A percentile compares a stretch with the other conserved stretches of the same genome.
Conservation (phyloP, 2,329 filamentous ascomycete genomes). For the Aspergillus sp. region DNA sequence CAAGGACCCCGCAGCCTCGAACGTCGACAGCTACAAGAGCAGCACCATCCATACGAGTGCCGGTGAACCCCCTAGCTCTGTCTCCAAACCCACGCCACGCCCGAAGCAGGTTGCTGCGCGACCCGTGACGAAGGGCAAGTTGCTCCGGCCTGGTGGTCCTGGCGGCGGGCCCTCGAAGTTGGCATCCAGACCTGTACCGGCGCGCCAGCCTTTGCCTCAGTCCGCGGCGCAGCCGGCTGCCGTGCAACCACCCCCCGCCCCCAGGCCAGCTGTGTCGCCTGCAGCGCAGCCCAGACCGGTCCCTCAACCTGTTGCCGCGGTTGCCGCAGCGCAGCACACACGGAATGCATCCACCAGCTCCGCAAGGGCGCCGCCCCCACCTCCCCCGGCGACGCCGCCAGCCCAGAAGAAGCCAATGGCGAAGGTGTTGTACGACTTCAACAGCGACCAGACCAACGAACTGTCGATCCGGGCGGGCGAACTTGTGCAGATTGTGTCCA, state of each 20-base stretch:
- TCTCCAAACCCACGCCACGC: conserved; percentile 81
- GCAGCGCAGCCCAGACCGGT: conserved; percentile 48
- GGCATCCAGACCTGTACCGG: conserved; percentile 45
- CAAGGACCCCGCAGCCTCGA: conserved; percentile 71
- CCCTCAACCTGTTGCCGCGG: conserved; percentile 46
- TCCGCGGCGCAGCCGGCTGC: conserved; percentile 32
- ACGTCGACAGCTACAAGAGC: conserved; percentile 90
- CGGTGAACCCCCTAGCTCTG: conserved; percentile 80
- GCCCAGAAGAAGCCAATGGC: conserved; percentile 72
- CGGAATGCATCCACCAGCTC: conserved; percentile 59
- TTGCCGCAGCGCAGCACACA: conserved; percentile 48
- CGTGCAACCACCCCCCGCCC: conserved; percentile 30
- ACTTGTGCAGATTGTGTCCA: conserved; percentile 84
- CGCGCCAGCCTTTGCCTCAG: conserved; percentile 40
- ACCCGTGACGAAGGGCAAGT: conserved; percentile 89
- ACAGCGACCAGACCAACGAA: conserved; percentile 80
- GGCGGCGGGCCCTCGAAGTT: conserved; percentile 76
- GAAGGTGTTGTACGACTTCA: conserved; percentile 91
- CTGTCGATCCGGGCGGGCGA: conserved; percentile 78
- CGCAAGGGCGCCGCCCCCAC: conserved; percentile 65
- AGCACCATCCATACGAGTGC: conserved; percentile 81
- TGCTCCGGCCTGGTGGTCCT: conserved; percentile 88
- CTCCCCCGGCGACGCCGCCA: conserved; percentile 63
- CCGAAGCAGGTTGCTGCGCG: conserved; percentile 82
- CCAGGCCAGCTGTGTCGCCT: conserved; percentile 40